Evolutionary conservation across 495 filamentous ascomycete genomes (phyloP).

Genomic region (Penicillium coffeae): DNA sequence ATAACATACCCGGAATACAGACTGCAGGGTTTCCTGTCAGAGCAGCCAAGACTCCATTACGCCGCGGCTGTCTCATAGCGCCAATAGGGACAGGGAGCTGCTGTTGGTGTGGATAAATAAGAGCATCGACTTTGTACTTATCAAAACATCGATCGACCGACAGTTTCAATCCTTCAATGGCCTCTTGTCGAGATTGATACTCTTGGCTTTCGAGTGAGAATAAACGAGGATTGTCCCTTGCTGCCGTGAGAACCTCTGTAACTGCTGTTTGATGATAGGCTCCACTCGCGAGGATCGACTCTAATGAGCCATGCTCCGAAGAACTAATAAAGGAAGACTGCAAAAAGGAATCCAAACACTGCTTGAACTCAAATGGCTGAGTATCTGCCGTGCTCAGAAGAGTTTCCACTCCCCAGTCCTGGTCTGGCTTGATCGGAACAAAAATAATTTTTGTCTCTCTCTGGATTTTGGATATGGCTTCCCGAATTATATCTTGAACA

Average conservation of each 20-base stretch:
- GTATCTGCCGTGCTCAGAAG: constrained; percentile 48
- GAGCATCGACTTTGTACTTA: constrained; percentile 46
- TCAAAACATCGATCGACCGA: constrained; percentile 47
- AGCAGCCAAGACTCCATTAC: constrained; percentile 64
- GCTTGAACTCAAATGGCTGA: constrained; percentile 55
- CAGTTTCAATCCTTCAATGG: constrained; percentile 45
- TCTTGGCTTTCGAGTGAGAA: constrained; percentile 42
- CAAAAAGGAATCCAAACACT: constrained; percentile 46
- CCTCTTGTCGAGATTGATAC: constrained; percentile 39
- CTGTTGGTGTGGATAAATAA: constrained; percentile 65
- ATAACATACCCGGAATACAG: constrained; percentile 46
- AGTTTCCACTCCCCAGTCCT: constrained; percentile 46
- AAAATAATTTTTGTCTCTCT: constrained; percentile 14
- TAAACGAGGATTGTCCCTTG: constrained; percentile 7
- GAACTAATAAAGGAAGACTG: constrained; percentile 19
- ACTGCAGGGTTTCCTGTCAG: constrained; percentile 62
- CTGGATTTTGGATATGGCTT: constrained; percentile 28
- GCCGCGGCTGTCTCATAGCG: constrained; percentile 47
- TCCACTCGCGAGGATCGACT: constrained; percentile 54
- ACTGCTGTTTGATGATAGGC: constrained; percentile 48
- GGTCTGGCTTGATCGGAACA: constrained; percentile 34
- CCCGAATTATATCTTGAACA: constrained; percentile 45
- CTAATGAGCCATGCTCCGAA: constrained; percentile 33
- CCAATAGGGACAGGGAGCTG: constrained; percentile 59
- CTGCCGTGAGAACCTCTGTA: constrained; percentile 36